A percentile compares a stretch with the other conserved stretches of the same genome.
Conservation (phyloP, 345 rosid genomes). For the Syzygium aromaticum region DNA sequence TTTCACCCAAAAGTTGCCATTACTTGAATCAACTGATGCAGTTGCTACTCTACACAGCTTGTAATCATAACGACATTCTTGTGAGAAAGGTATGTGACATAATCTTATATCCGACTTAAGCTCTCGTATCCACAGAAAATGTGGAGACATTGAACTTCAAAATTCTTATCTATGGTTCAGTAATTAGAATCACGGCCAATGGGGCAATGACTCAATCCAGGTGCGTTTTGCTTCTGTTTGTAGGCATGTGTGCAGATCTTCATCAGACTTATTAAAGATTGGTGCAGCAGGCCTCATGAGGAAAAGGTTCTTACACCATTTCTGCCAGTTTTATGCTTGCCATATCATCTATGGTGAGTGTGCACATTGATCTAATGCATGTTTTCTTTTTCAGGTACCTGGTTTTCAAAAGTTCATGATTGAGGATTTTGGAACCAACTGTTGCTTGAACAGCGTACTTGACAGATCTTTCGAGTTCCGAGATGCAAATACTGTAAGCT, state of each 20-base stretch:
- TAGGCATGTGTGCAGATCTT: slow-evolving; percentile 95
- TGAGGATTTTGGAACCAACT: slow-evolving; percentile 62
- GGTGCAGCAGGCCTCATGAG: slow-evolving; percentile 50
- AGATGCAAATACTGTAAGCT: slow-evolving; percentile 86
- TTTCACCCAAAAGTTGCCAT: slow-evolving; percentile 50
- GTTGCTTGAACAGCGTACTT: slow-evolving; percentile 81
- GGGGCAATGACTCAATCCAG: not conserved
- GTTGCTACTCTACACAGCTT: slow-evolving; percentile 56
- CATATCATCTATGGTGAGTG: not conserved
- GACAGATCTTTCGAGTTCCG: slow-evolving; percentile 82
- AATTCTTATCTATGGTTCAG: not conserved
- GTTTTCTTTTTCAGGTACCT: slow-evolving; percentile 42
- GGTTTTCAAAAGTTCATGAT: slow-evolving; percentile 75
- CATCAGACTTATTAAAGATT: slow-evolving; percentile 78
- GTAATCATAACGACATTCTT: slow-evolving; percentile 66
- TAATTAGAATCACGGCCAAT: not conserved
- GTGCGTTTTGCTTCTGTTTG: slow-evolving; percentile 1
- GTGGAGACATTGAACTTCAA: not conserved
- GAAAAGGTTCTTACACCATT: slow-evolving; percentile 50
- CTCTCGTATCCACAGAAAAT: not conserved
- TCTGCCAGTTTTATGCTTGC: not conserved
- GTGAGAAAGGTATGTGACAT: slow-evolving; percentile 61
- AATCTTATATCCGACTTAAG: not conserved
- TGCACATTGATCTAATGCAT: not conserved
- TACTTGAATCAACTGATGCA: slow-evolving; percentile 59